Evolutionary conservation across 1,284 basidiomycete genomes (phyloP), one percentile per base, ranked within the genome.

Genomic region (Puccinia novopanici): DNA sequence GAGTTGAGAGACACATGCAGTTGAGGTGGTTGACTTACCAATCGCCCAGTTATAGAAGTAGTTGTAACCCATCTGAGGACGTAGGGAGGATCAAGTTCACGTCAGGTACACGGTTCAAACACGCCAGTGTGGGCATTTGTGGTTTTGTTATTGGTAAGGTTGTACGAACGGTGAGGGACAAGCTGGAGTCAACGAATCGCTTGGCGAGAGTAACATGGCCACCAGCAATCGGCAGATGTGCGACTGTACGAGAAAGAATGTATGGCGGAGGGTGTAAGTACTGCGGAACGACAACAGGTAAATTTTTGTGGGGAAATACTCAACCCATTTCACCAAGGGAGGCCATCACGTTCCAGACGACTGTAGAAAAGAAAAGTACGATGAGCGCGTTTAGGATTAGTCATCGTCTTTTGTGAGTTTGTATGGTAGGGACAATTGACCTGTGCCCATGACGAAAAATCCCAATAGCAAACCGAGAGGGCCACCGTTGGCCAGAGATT

Each of bases 141-240:
- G 22, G 40, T n/a, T 15, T 19, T 19, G 52, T 2, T 54, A 30
- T 48, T 71, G 37, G 37, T n/a, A 19, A 30, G 27, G 22, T 37
- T 55, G 52, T 34, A 84, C 22, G 82, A 84, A 85, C 82, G 24
- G 84, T 82, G 59, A 85, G 84, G 0, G 91, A 91, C 81, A 94
- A 88, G 2, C 92, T 91, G 6, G 91, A 90, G 84, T 93, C 90
- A 37, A 93, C 91, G 84, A 93, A 93, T 59, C 92, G 90, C 82
- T 90, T 90, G 4, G 93, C 91, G 55, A 94, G 88, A 72, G 89
- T 91, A 85, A 94, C 92, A 85, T 93, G 93, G 6, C 93, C 90
- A 82, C 90, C 91, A 70, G 88, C 82, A 81, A 86, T 82, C n/a
- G 87, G 86, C 3, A 86, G 83, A 40, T 85, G 84, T 0, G 85